Percentiles rank a stretch among this genome's conserved stretches.
Evolutionary conservation across 2,329 filamentous ascomycete genomes (phyloP).

Genomic region (Aspergillus versicolor): DNA sequence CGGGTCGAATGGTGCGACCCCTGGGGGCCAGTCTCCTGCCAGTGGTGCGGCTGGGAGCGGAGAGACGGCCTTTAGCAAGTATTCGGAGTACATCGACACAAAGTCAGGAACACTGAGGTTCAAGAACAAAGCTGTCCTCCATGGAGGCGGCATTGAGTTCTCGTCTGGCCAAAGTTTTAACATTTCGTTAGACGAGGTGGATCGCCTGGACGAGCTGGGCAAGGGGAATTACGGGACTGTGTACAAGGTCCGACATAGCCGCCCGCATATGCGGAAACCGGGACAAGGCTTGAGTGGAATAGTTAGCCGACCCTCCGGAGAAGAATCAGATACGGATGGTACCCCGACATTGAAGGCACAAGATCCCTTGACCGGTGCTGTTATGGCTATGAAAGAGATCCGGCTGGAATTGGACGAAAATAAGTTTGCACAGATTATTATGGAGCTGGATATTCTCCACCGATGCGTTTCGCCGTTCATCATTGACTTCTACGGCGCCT

Average conservation of each 20-base stretch:
- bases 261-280: conserved; percentile 61
- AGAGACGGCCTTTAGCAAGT: conserved; percentile 63
- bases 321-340: conserved; percentile 15
- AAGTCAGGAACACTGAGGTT: conserved; percentile 91
- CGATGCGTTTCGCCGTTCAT: conserved; percentile 94
- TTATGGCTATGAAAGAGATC: conserved; percentile 99
- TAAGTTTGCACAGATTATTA: conserved; percentile 95
- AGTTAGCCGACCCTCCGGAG: conserved; percentile 43
- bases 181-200: conserved; percentile 94
- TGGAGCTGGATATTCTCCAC: conserved; percentile 94
- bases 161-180: conserved; percentile 84
- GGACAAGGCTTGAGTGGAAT: conserved; percentile 62
- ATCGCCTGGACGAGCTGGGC: conserved; percentile 87
- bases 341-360: conserved; percentile 13
- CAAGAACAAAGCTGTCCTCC: conserved; percentile 86
- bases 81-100: conserved; percentile 81
- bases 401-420: conserved; percentile 91
- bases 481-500: conserved; percentile 97
- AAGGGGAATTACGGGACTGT: conserved; percentile 99
- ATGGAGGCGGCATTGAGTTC: conserved; percentile 87
- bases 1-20: conserved; percentile 42
- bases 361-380: conserved; percentile 56
- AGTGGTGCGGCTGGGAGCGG: conserved; percentile 35
- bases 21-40: conserved; percentile 39
- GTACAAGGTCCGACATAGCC: conserved; percentile 89